phyloP scores from a whole-genome alignment of 768 basidiomycete species.

The Mycena albidolilacea region DNA sequence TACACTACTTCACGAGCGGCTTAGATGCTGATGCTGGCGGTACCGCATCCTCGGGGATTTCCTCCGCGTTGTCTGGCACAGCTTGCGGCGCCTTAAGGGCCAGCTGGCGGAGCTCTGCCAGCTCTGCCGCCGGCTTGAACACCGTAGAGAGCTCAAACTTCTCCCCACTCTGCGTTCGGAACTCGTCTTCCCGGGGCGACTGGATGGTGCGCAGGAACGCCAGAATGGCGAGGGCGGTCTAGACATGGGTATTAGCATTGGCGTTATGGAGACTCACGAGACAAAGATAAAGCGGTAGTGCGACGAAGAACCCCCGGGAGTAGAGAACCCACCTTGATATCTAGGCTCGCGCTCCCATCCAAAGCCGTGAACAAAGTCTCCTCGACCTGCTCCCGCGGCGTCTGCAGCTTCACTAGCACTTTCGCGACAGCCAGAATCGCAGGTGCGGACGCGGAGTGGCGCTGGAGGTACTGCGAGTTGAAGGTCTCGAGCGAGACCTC shows the following conservation, averaged over 20 bases:
- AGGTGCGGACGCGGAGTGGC: conserved; percentile 61
- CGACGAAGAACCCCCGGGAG: too few relatives aligned
- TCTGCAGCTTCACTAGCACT: conserved; percentile 62
- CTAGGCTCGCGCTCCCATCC: conserved; percentile 57
- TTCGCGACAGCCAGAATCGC: conserved; percentile 78
- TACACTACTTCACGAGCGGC: background rate
- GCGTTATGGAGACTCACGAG: too few relatives aligned
- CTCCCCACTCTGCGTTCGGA: conserved; percentile 65
- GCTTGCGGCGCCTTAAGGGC: conserved; percentile 11
- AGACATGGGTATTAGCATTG: conserved; percentile 1
- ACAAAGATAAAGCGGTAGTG: too few relatives aligned
- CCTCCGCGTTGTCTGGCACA: conserved; percentile 27
- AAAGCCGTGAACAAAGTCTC: conserved; percentile 66
- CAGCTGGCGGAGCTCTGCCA: conserved; percentile 51
- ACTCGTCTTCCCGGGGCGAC: conserved; percentile 73
- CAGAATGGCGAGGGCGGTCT: conserved; percentile 69
- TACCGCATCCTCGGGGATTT: background rate
- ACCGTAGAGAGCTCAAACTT: conserved; percentile 75
- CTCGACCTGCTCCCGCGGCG: conserved; percentile 74
- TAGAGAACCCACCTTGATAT: conserved; percentile 70
- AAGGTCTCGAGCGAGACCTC: conserved; percentile 73
- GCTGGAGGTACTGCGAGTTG: conserved; percentile 85
- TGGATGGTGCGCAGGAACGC: conserved; percentile 64
- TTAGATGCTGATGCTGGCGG: background rate
- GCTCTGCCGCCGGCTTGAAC: conserved; percentile 73